A percentile compares a stretch with the other conserved stretches of the same genome.
Evolutionary conservation across 192 early-diverging fungal species (phyloP).

Genomic region (Coemansia sp.): DNA sequence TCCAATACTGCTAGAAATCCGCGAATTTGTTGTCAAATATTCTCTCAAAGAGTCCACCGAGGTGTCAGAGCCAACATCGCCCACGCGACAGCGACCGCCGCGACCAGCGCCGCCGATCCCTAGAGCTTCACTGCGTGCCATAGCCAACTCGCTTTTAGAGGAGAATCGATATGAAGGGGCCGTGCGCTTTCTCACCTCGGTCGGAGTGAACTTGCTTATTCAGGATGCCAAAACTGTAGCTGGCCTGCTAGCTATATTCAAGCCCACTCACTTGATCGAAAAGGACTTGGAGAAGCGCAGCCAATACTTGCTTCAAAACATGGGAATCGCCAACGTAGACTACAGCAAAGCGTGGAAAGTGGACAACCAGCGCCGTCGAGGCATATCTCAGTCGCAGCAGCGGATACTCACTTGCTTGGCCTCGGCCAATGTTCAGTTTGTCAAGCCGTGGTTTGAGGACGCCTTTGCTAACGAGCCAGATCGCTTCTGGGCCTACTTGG

Average conservation of each 20-base stretch:
- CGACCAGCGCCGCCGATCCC: neutral
- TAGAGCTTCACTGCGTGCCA: slow-evolving; percentile 23
- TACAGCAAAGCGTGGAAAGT: slow-evolving; percentile 36
- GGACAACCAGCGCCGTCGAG: slow-evolving; percentile 24
- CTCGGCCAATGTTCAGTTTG: slow-evolving; percentile 21
- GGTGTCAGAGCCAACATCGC: neutral
- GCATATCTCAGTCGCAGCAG: slow-evolving; percentile 34
- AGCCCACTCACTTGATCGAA: slow-evolving; percentile 29
- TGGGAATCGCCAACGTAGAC: slow-evolving; percentile 5
- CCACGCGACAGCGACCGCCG: neutral
- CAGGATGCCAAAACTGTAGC: slow-evolving; percentile 16
- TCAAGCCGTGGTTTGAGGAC: slow-evolving; percentile 37
- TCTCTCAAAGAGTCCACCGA: neutral
- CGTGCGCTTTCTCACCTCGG: slow-evolving; percentile 24
- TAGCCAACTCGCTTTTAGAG: slow-evolving; percentile 37
- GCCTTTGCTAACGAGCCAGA: slow-evolving; percentile 1
- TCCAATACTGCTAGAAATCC: slow-evolving; percentile 20
- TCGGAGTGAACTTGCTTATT: slow-evolving; percentile 11
- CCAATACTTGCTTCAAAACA: slow-evolving; percentile 20
- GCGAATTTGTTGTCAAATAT: slow-evolving; percentile 32
- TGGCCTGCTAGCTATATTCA: slow-evolving; percentile 37
- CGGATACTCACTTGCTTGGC: slow-evolving; percentile 20
- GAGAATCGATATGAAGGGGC: slow-evolving; percentile 38
- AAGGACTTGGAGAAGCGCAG: slow-evolving; percentile 34
- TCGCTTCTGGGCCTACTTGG: slow-evolving; percentile 22